Conservation (phyloP, 1,284 basidiomycete species). For the Mycena sp. region DNA sequence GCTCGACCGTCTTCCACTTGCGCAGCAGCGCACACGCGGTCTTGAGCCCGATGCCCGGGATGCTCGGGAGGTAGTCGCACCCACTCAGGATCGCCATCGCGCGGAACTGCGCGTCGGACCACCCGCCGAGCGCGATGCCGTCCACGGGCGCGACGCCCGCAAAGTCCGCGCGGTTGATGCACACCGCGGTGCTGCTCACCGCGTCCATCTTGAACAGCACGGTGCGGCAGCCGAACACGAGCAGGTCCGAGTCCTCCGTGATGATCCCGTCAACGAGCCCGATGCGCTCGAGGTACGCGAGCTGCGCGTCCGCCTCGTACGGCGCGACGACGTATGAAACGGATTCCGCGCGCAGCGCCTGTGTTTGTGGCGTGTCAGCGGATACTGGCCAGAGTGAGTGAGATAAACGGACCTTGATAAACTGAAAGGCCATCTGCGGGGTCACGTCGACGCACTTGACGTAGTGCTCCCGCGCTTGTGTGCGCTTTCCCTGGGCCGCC, state of each 20-base stretch:
- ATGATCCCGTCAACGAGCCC: constrained; percentile 93
- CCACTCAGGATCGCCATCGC: constrained; percentile 97
- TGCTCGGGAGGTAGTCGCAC: constrained; percentile 96
- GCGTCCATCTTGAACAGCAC: constrained; percentile 90
- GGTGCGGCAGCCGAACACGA: constrained; percentile 94
- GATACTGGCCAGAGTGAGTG: constrained; percentile 1
- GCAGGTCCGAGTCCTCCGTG: constrained; percentile 97
- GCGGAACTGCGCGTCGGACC: constrained; percentile 91
- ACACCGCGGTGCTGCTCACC: constrained; percentile 78
- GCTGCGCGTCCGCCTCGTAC: constrained; percentile 98
- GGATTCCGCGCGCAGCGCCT: constrained; percentile 86
- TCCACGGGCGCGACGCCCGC: constrained; percentile 67
- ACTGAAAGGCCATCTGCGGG: constrained; percentile 96
- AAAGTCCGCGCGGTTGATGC: constrained; percentile 84
- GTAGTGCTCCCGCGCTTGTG: constrained; percentile 88
- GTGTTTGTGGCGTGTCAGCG: background rate
- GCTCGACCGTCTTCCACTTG: constrained; percentile 89
- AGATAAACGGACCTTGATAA: constrained; percentile 79
- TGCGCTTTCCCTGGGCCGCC: constrained; percentile 79
- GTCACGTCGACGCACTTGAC: constrained; percentile 96
- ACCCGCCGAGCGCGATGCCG: constrained; percentile 83
- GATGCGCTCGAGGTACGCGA: constrained; percentile 89
- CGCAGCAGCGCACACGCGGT: constrained; percentile 89
- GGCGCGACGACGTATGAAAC: constrained; percentile 94
- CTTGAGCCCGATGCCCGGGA: constrained; percentile 94